Percentiles rank a stretch among this genome's conserved stretches.
Evolutionary conservation across 2,329 filamentous ascomycete genomes (phyloP).

Genomic region (Ceratocystis colombiana): DNA sequence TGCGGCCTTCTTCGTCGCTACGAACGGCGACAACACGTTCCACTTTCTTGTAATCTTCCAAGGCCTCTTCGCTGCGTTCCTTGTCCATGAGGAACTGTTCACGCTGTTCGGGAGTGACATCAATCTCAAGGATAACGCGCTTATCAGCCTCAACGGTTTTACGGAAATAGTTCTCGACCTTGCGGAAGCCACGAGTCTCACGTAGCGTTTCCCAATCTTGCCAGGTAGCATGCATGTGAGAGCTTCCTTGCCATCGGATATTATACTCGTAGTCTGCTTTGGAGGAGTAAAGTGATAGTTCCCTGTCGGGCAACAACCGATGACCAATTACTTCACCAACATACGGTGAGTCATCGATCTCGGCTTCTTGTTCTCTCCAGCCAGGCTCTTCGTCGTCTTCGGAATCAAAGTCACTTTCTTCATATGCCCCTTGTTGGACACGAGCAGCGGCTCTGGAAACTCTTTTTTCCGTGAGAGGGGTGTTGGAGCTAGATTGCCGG

Average conservation of each 20-base stretch:
- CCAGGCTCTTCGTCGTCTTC: constrained; percentile 48
- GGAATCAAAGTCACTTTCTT: constrained; percentile 57
- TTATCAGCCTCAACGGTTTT: constrained; percentile 74
- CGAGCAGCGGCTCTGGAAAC: constrained; percentile 86
- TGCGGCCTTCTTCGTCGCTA: constrained; percentile 60
- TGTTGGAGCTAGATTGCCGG: constrained; percentile 56
- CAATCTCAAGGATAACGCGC: constrained; percentile 62
- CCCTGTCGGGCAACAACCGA: constrained; percentile 59
- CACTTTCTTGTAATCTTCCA: constrained; percentile 82
- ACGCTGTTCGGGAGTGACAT: constrained; percentile 71
- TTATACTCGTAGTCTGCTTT: constrained; percentile 77
- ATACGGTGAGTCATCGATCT: constrained; percentile 69
- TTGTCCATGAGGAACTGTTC: constrained; percentile 94
- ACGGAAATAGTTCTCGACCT: constrained; percentile 89
- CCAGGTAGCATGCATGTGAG: constrained; percentile 94
- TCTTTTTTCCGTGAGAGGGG: constrained; percentile 67
- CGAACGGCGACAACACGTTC: constrained; percentile 83
- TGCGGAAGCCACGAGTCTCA: constrained; percentile 72
- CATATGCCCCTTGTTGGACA: constrained; percentile 51
- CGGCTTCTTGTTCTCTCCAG: constrained; percentile 54
- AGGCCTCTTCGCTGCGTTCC: constrained; percentile 77
- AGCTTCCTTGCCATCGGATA: constrained; percentile 96
- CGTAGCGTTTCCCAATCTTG: constrained; percentile 66
- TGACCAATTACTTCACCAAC: constrained; percentile 90
- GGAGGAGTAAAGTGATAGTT: constrained; percentile 46